A percentile compares a stretch with the other conserved stretches of the same genome.
phyloP scores from a whole-genome alignment of 2,329 filamentous ascomycete genomes.

The Ophiocordyceps australis region DNA sequence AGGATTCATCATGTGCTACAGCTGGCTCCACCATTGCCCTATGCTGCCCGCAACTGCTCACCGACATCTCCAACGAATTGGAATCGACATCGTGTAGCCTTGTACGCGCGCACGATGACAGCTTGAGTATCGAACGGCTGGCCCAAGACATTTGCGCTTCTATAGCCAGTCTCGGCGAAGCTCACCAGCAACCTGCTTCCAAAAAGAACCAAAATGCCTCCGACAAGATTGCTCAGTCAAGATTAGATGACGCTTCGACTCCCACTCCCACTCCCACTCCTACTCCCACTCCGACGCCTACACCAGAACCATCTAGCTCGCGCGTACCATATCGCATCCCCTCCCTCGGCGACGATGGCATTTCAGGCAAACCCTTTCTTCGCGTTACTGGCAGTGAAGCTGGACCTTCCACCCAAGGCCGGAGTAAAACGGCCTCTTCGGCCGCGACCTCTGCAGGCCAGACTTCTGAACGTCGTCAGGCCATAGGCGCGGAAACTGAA shows the following conservation, averaged over 20 bases:
- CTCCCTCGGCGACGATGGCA: slow-evolving; percentile 24
- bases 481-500: neutral
- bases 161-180: slow-evolving; percentile 7
- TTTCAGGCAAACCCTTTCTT: slow-evolving; percentile 35
- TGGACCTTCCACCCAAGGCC: too few species aligned
- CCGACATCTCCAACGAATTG: slow-evolving; percentile 28
- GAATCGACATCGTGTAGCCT: slow-evolving; percentile 30
- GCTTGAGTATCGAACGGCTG: slow-evolving; percentile 24
- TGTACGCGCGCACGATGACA: slow-evolving; percentile 18
- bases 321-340: too few species aligned
- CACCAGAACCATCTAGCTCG: too few species aligned
- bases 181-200: too few species aligned
- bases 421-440: too few species aligned
- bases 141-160: slow-evolving; percentile 24
- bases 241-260: too few species aligned
- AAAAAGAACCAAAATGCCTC: neutral
- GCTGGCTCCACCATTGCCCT: slow-evolving; percentile 23
- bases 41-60: slow-evolving; percentile 29
- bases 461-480: neutral
- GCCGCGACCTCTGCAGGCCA: too few species aligned
- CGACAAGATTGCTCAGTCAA: too few species aligned
- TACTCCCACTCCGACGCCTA: too few species aligned
- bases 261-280: too few species aligned
- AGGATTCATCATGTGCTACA: neutral
- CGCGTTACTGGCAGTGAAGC: slow-evolving; percentile 20